Base-by-base conservation (phyloP, 1,284 basidiomycete genomes). In the Golubevia sp. region DNA sequence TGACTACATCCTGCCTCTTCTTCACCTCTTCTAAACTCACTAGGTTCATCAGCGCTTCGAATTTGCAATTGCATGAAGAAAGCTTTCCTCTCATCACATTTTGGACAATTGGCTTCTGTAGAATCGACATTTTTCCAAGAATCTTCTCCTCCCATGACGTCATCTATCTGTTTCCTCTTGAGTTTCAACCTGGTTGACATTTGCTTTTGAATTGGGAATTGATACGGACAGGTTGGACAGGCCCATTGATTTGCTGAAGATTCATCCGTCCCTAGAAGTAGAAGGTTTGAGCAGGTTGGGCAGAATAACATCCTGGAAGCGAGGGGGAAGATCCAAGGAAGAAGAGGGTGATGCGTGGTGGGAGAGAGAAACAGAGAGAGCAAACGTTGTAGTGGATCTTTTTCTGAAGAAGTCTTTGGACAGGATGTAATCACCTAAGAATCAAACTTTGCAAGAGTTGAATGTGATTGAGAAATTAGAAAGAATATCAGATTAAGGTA, bases 41-140 rank as follows among this genome's bases (percentile, higher is more conserved):
- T 82, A 0, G 80, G 79, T 60, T 83, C 80, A 61, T 83, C 80
- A 3, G 80, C 80, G 23, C 73, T 76, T 18, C 80, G 64, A 53
- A 82, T 83, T 69, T 83, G 80, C 30, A 83, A 61, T 63, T 80
- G 79, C 79, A 82, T 79, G 52, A 74, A 83, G 75, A 76, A 83
- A 3, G 80, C 80, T 38, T 73, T 74, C 1, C 66, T 67, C 49
- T 83, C 77, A 30, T 83, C 80, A 71, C 80, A 83, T 60, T 83
- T 83, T 13, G 80, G 77, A 48, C 80, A 83, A 20, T 70, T 67
- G 1, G 69, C 76, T 51, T 77, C 79, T 6, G 74, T 82, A 20
- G 63, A 69, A 59, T 83, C 80, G 48, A 83, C 80, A 48, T 82
- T 82, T 69, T 82, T 82, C 80, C 80, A 83, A 30, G 68, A 70